These are phyloP conservation scores for Calonectria montana DNA, from an alignment of 2,329 filamentous ascomycete genomes.

Conservation along the genomic window DNA sequence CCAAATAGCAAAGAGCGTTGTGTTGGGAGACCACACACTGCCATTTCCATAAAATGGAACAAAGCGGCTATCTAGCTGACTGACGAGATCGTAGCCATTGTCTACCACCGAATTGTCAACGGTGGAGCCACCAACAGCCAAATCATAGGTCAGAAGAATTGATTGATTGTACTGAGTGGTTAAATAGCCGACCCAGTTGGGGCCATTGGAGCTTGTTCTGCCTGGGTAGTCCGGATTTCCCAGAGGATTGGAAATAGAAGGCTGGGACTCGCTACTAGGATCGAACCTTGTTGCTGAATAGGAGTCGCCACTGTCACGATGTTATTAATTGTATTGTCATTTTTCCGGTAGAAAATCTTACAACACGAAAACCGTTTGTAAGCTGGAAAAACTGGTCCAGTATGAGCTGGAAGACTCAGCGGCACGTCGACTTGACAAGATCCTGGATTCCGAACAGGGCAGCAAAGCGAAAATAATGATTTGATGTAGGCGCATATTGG, in stretches of 20 bases:
- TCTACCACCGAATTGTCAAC: not conserved
- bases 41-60: not conserved
- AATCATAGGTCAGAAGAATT: not conserved
- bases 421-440: not conserved
- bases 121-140: not conserved
- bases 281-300: not conserved
- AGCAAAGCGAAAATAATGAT: not conserved
- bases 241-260: not conserved
- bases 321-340: not conserved
- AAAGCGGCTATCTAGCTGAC: not conserved
- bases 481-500: not conserved
- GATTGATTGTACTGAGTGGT: not conserved
- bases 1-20: not conserved
- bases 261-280: not conserved
- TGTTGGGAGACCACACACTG: not conserved
- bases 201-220: not conserved
- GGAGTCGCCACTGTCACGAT: not conserved
- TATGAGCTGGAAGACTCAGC: not conserved
- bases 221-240: constrained; percentile 6
- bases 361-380: not conserved
- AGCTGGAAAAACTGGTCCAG: not conserved
- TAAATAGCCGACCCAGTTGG: constrained; percentile 5
- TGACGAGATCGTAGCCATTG: not conserved
- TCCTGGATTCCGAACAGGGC: not conserved
- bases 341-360: not conserved